These are phyloP conservation scores for Neurospora sp. DNA, from an alignment of 495 filamentous ascomycete species.

Conservation along the genomic window DNA sequence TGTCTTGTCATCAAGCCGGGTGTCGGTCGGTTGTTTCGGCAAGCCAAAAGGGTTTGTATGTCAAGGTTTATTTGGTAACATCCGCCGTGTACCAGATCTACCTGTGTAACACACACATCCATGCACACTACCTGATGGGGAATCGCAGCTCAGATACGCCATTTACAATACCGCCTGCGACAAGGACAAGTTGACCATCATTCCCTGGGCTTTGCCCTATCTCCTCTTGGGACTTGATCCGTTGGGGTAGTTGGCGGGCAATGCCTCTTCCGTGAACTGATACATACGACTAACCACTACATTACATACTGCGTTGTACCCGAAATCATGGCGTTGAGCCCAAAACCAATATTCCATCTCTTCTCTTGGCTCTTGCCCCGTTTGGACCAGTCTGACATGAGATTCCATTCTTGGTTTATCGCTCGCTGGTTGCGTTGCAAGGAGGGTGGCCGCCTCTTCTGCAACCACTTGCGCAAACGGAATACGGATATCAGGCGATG, in stretches of 20 bases:
- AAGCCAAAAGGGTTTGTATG: background rate
- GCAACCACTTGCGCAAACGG: background rate
- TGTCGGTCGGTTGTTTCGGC: background rate
- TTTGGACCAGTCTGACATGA: background rate
- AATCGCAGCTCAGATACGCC: background rate
- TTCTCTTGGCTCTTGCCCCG: background rate
- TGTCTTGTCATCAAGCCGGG: background rate
- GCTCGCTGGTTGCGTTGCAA: background rate
- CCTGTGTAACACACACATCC: background rate
- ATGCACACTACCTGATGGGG: background rate
- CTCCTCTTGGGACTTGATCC: background rate
- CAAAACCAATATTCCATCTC: background rate
- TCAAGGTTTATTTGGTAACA: background rate
- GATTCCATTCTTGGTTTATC: background rate
- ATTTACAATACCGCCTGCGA: background rate
- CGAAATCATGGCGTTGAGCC: background rate
- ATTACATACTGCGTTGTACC: background rate
- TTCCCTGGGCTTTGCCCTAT: background rate
- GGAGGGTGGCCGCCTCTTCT: background rate
- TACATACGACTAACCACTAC: background rate
- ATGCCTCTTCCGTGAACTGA: background rate
- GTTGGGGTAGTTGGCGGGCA: background rate
- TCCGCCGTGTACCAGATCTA: background rate
- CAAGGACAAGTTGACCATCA: background rate
- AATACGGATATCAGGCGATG: background rate